phyloP scores from a whole-genome alignment of 2,329 filamentous ascomycete species.

The Colletotrichum sp. region DNA sequence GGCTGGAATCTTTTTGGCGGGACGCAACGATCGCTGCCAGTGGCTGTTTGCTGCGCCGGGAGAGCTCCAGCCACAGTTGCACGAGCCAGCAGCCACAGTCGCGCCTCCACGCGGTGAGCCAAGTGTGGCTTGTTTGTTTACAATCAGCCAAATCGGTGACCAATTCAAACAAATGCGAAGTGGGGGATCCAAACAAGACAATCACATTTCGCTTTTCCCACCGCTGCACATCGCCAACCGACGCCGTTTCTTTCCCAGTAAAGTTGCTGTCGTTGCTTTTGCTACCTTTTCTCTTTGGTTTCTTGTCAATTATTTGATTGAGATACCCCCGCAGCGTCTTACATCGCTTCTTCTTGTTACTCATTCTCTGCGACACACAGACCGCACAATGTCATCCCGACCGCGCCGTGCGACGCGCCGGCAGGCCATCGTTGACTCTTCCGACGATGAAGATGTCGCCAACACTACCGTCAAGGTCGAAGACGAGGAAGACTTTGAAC shows the following conservation, averaged over 20 bases:
- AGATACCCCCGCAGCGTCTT: conserved; percentile 5
- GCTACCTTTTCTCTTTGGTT: not conserved
- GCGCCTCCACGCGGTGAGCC: not conserved
- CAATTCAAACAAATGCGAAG: conserved; percentile 21
- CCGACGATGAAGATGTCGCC: conserved; percentile 72
- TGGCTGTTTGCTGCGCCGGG: not conserved
- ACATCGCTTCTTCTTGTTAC: not conserved
- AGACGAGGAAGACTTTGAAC: conserved; percentile 81
- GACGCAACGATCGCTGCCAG: not conserved
- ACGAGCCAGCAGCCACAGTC: conserved; percentile 4
- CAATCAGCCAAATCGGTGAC: conserved; percentile 20
- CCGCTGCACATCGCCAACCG: not conserved
- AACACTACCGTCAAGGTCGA: conserved; percentile 55
- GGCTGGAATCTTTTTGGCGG: not conserved
- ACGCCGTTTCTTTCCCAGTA: not conserved
- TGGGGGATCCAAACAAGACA: conserved; percentile 18
- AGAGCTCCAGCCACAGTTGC: conserved; percentile 9
- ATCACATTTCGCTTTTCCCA: conserved; percentile 3
- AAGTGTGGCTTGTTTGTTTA: conserved; percentile 22
- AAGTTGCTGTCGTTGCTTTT: not conserved
- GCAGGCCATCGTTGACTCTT: conserved; percentile 78
- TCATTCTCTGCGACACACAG: not conserved
- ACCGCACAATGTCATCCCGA: conserved; percentile 26
- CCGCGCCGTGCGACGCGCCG: conserved; percentile 63
- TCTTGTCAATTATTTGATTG: conserved; percentile 1